These are phyloP conservation scores for Salix suchowensis DNA, from an alignment of 345 rosid species.

Conservation along the genomic window DNA sequence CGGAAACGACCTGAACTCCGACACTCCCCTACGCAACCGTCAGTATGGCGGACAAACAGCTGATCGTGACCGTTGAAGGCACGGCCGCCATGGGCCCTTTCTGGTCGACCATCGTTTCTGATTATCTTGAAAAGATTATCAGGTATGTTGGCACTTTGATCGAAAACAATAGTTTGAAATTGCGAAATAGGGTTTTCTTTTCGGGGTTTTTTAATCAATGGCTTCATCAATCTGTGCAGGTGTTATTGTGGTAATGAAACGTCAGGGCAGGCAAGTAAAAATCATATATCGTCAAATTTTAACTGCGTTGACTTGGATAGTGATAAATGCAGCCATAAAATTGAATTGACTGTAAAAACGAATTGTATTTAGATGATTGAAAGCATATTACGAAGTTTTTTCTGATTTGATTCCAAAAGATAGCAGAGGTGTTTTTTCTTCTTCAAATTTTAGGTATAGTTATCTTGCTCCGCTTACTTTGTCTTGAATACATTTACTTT, in stretches of 20 bases:
- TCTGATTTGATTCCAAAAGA: neutral
- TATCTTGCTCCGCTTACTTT: neutral
- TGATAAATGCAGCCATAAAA: neutral
- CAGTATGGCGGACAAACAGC: conserved; percentile 68
- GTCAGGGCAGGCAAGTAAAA: conserved; percentile 58
- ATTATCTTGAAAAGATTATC: conserved; percentile 86
- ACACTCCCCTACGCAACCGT: neutral
- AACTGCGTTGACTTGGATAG: neutral
- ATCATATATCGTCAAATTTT: neutral
- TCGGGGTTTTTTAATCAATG: neutral
- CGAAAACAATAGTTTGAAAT: neutral
- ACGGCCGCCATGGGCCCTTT: conserved; percentile 89
- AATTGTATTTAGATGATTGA: neutral
- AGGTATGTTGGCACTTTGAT: conserved; percentile 32
- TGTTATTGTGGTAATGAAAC: conserved; percentile 58
- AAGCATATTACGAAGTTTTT: neutral
- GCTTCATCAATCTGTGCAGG: conserved; percentile 37
- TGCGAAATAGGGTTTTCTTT: neutral
- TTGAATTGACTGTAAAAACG: neutral
- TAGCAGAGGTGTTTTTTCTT: neutral
- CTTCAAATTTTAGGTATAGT: neutral
- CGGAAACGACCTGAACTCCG: neutral
- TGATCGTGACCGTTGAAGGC: conserved; percentile 84
- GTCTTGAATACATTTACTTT: neutral
- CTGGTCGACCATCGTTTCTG: conserved; percentile 68